Conservation (phyloP, 2,329 filamentous ascomycete genomes). For the Alternaria longipes region DNA sequence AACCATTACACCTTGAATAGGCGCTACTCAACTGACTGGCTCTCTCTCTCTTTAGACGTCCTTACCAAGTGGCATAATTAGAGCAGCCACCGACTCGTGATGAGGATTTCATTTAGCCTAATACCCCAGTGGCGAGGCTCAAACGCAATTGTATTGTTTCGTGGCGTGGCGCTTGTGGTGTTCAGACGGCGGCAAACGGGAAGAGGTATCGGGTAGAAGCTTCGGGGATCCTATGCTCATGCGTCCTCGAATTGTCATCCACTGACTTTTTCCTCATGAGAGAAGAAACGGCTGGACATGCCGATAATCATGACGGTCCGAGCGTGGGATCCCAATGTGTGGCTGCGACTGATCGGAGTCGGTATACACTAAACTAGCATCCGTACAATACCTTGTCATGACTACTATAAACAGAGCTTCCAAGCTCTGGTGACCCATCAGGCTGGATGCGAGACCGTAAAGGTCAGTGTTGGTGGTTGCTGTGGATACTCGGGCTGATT, state of each 20-base stretch:
- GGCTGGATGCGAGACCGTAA: neutral
- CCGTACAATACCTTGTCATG: neutral
- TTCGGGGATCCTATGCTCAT: slow-evolving; percentile 3
- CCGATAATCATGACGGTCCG: neutral
- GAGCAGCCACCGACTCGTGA: slow-evolving; percentile 11
- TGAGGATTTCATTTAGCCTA: slow-evolving; percentile 21
- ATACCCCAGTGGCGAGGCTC: slow-evolving; percentile 18
- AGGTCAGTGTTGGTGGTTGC: slow-evolving; percentile 1
- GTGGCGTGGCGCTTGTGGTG: slow-evolving; percentile 14
- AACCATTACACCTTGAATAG: slow-evolving; percentile 4
- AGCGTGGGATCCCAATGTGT: neutral
- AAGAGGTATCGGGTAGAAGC: slow-evolving; percentile 9
- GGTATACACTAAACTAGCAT: neutral
- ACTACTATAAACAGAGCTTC: slow-evolving; percentile 1
- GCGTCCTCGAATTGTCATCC: slow-evolving; percentile 5
- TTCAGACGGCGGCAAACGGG: slow-evolving; percentile 13
- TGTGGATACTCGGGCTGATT: slow-evolving; percentile 1
- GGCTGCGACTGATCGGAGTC: slow-evolving; percentile 7
- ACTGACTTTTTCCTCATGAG: neutral
- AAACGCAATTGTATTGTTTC: slow-evolving; percentile 4
- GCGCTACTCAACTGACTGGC: neutral
- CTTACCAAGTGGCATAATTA: neutral
- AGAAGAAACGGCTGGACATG: slow-evolving; percentile 9
- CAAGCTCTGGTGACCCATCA: slow-evolving; percentile 1
- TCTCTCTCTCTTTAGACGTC: neutral